Evolutionary conservation across 495 filamentous ascomycete genomes (phyloP), one percentile per base, ranked within the genome.

Genomic region (Hypoxylon trugodes): DNA sequence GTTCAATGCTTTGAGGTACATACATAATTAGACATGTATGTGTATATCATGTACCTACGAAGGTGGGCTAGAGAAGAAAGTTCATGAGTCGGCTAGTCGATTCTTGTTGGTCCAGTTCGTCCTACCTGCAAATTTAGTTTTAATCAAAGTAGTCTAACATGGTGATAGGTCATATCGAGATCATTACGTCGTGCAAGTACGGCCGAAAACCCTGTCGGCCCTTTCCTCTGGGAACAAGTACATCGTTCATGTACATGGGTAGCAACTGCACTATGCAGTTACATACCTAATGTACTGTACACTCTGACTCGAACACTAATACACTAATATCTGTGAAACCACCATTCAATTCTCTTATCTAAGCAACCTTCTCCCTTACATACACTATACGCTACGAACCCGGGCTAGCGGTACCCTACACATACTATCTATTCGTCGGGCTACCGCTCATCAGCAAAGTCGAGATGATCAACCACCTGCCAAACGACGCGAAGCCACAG

Each of bases 181-280:
- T 67, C 58, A 54, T 61, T 42, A 41, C 64, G 32, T 50, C 18
- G 52, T 28, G 58, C 64, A 54, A 40, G 46, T 67, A 67, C 64
- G 64, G 64, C 64, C 64, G 64, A 67, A n/a, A 57, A 67, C 64
- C 64, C 64, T 61, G 64, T 67, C 64, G 52, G 64, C 22, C 64
- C 64, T 67, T 58, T 56, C 46, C 35, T 48, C 52, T 58, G 64
- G 64, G 57, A 53, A 58, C n/a, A n/a, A n/a, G n/a, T n/a, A n/a
- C n/a, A n/a, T n/a, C n/a, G n/a, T n/a, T n/a, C n/a, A n/a, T n/a
- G n/a, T n/a, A n/a, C n/a, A n/a, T n/a, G n/a, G n/a, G n/a, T n/a
- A n/a, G n/a, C n/a, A n/a, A n/a, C n/a, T n/a, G n/a, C n/a, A n/a
- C n/a, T n/a, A n/a, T n/a, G n/a, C n/a, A n/a, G n/a, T n/a, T n/a